Conservation (phyloP, 1,284 basidiomycete species). For the Ceratobasidium sp. region DNA sequence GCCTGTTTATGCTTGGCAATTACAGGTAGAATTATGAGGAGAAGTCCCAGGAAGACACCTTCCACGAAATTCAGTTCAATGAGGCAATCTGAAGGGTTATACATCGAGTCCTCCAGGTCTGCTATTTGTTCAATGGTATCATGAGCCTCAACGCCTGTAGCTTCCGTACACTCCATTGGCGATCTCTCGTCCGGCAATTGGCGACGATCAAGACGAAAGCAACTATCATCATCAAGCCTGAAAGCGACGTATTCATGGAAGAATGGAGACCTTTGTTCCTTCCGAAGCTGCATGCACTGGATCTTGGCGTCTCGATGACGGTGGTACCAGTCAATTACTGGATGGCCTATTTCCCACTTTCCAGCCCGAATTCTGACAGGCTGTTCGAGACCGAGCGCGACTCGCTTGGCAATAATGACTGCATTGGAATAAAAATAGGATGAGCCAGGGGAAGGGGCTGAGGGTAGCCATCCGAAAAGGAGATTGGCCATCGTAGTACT, state of each 20-base stretch:
- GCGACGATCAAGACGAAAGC: not conserved
- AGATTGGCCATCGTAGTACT: no score
- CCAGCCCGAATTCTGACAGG: not conserved
- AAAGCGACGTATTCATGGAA: constrained; percentile 12
- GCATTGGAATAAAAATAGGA: not conserved
- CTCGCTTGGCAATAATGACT: not conserved
- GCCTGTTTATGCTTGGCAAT: not conserved
- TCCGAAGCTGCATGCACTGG: constrained; percentile 13
- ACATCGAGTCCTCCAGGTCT: no score
- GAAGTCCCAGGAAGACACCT: no score
- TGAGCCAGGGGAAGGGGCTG: no score
- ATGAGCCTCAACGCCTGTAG: no score
- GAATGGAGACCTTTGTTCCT: constrained; percentile 8
- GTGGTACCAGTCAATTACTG: not conserved
- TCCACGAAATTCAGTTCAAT: no score
- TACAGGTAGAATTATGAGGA: no score
- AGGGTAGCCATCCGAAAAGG: no score
- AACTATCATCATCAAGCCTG: not conserved
- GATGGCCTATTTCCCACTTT: not conserved
- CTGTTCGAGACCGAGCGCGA: not conserved
- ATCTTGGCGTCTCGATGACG: not conserved
- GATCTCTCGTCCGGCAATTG: no score
- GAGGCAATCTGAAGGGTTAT: no score
- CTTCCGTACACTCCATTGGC: no score
- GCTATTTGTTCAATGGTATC: no score